Conservation (phyloP, 148 eudicot species). For the Rhododendron kiyosumense region DNA sequence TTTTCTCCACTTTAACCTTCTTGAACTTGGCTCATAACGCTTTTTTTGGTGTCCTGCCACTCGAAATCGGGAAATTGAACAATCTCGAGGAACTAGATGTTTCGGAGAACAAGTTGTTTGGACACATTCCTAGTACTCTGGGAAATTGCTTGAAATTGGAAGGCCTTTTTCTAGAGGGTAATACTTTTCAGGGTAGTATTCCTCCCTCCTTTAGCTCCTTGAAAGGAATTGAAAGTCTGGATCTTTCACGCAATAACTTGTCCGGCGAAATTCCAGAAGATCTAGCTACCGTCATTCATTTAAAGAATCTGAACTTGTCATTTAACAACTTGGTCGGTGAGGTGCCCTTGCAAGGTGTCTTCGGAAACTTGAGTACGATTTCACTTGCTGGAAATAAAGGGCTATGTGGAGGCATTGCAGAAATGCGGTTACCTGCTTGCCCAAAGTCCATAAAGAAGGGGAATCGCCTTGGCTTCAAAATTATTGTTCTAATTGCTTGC, state of each 20-base stretch:
- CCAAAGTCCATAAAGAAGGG: not conserved
- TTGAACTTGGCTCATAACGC: not conserved
- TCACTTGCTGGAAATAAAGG: not conserved
- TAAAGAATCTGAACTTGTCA: constrained; percentile 2
- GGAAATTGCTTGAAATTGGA: constrained; percentile 2
- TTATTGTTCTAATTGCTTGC: not conserved
- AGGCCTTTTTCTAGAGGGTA: not conserved
- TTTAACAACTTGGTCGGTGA: not conserved
- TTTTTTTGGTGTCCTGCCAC: not conserved
- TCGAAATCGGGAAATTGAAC: not conserved
- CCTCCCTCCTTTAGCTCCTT: not conserved
- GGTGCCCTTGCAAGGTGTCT: constrained; percentile 7
- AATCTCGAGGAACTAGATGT: not conserved
- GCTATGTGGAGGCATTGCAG: constrained; percentile 5
- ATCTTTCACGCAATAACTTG: not conserved
- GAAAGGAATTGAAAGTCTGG: not conserved
- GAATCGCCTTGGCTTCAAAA: not conserved
- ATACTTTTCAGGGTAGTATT: not conserved
- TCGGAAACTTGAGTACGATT: not conserved
- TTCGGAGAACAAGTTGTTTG: constrained; percentile 4
- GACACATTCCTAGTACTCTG: not conserved
- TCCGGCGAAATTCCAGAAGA: constrained; percentile 3
- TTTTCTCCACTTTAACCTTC: not conserved
- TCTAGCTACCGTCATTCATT: not conserved
- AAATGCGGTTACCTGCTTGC: not conserved